Percentiles rank a stretch among this genome's conserved stretches.
phyloP scores from a whole-genome alignment of 495 filamentous ascomycete species.

The Cercophora sp. region DNA sequence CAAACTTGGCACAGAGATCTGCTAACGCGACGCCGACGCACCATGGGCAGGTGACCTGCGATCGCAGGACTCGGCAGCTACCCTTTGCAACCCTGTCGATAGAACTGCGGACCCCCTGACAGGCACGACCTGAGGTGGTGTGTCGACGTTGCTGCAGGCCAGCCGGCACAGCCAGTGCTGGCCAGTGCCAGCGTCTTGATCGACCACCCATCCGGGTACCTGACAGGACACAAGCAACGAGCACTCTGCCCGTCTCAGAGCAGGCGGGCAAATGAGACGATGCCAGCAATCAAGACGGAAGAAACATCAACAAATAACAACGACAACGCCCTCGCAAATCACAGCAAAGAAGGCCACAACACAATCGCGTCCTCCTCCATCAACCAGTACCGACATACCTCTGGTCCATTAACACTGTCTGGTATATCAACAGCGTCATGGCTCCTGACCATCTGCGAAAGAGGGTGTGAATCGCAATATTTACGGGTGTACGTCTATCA shows the following conservation, averaged over 20 bases:
- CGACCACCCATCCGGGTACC: constrained; percentile 13
- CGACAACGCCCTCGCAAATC: too few relatives aligned
- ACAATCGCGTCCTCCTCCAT: too few relatives aligned
- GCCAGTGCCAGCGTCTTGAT: constrained; percentile 7
- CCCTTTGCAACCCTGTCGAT: too few relatives aligned
- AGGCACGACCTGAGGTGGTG: neutral
- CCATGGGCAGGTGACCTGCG: too few relatives aligned
- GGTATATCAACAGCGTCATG: constrained; percentile 9
- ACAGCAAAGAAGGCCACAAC: too few relatives aligned
- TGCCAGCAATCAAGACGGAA: constrained; percentile 4
- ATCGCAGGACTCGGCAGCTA: too few relatives aligned
- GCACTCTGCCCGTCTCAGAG: neutral
- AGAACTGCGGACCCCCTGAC: too few relatives aligned
- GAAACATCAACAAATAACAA: neutral
- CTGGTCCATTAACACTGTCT: neutral
- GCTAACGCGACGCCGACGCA: too few relatives aligned
- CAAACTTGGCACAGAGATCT: too few relatives aligned
- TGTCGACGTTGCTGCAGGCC: constrained; percentile 7
- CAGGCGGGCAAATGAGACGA: constrained; percentile 4
- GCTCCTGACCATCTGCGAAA: neutral
- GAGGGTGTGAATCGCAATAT: neutral
- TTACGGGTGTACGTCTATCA: neutral
- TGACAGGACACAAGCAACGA: constrained; percentile 11
- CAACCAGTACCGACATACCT: too few relatives aligned
- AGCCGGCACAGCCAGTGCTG: neutral